phyloP scores from a whole-genome alignment of 345 rosid species.

The Eutrema japonicum region DNA sequence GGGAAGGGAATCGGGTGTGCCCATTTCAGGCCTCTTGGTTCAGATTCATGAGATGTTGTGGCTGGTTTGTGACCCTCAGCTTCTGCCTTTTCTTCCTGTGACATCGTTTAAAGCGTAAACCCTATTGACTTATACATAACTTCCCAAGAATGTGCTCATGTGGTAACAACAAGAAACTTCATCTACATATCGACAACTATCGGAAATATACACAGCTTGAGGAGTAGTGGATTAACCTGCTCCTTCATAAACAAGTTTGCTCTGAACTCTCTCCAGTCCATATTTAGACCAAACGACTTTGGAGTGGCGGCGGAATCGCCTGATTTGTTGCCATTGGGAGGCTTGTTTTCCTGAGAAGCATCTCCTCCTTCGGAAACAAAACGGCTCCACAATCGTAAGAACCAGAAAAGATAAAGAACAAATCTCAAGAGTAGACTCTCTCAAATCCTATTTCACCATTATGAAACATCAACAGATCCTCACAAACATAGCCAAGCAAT shows the following conservation, averaged over 20 bases:
- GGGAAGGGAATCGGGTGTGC: conserved; percentile 94
- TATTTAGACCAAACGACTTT: conserved; percentile 51
- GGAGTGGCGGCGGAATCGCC: conserved; percentile 56
- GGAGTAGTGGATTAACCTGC: conserved; percentile 51
- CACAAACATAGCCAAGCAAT: conserved; percentile 9
- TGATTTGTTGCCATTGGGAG: conserved; percentile 60
- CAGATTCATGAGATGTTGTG: conserved; percentile 50
- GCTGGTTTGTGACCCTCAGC: conserved; percentile 57
- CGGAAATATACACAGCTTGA: not conserved
- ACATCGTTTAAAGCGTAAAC: conserved; percentile 10
- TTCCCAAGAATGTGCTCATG: conserved; percentile 9
- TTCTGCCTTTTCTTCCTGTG: conserved; percentile 53
- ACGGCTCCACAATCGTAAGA: conserved; percentile 30
- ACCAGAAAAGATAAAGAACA: not conserved
- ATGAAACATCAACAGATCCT: not conserved
- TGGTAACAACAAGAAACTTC: not conserved
- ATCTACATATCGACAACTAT: not conserved
- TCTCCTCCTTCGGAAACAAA: conserved; percentile 65
- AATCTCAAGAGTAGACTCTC: not conserved
- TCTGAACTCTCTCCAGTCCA: conserved; percentile 94
- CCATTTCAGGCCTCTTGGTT: conserved; percentile 70
- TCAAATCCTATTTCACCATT: not conserved
- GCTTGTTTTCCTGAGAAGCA: conserved; percentile 58
- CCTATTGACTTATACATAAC: not conserved
- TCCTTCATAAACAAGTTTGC: conserved; percentile 72